Base-by-base conservation (phyloP, 345 rosid species). In the Limnanthes douglasii region DNA sequence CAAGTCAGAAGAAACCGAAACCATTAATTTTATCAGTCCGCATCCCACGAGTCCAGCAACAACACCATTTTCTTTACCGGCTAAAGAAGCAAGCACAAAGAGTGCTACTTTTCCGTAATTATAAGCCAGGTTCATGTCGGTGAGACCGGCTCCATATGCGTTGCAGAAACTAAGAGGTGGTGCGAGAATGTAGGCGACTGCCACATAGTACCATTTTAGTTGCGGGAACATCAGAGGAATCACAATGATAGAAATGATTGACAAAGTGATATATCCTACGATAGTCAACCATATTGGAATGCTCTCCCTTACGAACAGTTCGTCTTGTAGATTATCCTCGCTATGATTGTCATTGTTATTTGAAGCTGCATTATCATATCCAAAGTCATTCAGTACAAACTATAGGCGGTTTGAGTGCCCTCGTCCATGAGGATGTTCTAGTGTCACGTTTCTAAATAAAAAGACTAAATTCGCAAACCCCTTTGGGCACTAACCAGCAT, bases 131-230 rank as follows among this genome's bases (percentile, higher is more conserved):
- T 65, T 64, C 64, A 68, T 57, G 13, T 70, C 77, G 1, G 77
- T 70, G 5, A 70, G 69, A 1, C 77, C 77, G 36, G 65, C 62
- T 23, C 77, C 77, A 19, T 70, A 70, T 2, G 77, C 72, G 13
- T 70, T 70, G 24, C 77, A 61, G 59, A 70, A 70, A 8, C 68
- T 45, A 20, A 70, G 43, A 0, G 40, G 34, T 9, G 72, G 77
- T 7, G 77, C 77, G 35, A 59, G 12, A 51, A 61, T 37, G 63
- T 70, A 70, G 36, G 65, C 65, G 5, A 58, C 66, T 2, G 61
- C 39, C 8, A 65, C 45, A 46, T 65, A 49, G 41, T 65, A 61
- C 77, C 77, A 70, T 39, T 58, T 65, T 18, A 70, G 72, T 32
- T 55, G 56, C 0, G 56, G 66, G 51, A 70, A 70, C 43, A 65